Conservation (phyloP, 768 basidiomycete species). For the Tricholoma terreum region DNA sequence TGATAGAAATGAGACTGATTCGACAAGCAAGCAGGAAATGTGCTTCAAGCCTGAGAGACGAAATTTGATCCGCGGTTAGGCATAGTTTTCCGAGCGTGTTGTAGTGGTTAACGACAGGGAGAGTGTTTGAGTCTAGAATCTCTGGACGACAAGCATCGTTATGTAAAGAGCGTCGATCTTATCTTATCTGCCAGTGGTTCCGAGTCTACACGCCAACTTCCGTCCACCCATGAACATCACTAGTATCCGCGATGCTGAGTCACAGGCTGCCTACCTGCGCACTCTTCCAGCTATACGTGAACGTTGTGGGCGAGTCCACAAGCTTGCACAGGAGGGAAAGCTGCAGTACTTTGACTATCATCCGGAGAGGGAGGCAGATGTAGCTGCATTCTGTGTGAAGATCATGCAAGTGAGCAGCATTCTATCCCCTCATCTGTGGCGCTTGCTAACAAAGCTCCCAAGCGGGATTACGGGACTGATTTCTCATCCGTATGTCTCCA, state of each 20-base stretch:
- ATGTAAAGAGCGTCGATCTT: no score
- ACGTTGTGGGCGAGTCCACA: constrained; percentile 74
- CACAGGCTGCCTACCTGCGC: constrained; percentile 67
- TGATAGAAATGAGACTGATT: constrained; percentile 42
- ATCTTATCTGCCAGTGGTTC: no score
- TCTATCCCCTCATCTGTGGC: no score
- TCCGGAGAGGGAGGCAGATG: constrained; percentile 67
- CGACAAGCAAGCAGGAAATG: not conserved
- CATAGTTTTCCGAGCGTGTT: no score
- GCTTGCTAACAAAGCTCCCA: constrained; percentile 1
- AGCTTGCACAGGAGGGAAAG: constrained; percentile 69
- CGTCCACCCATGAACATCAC: constrained; percentile 37
- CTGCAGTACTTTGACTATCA: constrained; percentile 87
- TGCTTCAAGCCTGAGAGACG: no score
- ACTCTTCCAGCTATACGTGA: constrained; percentile 90
- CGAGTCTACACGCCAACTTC: no score
- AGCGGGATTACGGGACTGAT: constrained; percentile 80
- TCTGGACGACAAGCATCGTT: no score
- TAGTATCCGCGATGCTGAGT: constrained; percentile 24
- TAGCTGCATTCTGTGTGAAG: constrained; percentile 68
- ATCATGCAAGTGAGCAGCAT: constrained; percentile 74
- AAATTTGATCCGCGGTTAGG: no score
- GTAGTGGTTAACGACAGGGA: no score
- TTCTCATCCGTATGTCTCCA: constrained; percentile 55
- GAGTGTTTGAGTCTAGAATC: no score